Conservation (phyloP, 2,329 filamentous ascomycete genomes). For the Chalaropsis ovoidea region DNA sequence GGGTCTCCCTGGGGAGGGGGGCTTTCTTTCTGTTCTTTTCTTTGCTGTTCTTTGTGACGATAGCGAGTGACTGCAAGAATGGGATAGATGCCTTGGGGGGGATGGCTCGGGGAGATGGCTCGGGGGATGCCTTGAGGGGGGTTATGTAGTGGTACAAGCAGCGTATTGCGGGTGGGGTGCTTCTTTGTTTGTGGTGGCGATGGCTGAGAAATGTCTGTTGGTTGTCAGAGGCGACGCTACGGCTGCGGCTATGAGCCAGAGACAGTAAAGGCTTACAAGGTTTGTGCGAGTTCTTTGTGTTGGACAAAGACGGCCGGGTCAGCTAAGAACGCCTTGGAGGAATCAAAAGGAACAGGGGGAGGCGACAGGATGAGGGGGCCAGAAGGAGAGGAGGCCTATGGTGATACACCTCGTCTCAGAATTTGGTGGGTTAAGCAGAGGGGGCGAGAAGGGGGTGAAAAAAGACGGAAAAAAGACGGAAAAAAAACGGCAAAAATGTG, state of each 20-base stretch:
- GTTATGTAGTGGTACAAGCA: constrained; percentile 1
- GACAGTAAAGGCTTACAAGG: too few relatives aligned
- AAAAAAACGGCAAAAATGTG: not conserved
- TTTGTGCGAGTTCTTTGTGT: too few relatives aligned
- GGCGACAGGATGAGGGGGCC: constrained; percentile 3
- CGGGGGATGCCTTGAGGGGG: not conserved
- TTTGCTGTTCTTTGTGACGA: not conserved
- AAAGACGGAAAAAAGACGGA: not conserved
- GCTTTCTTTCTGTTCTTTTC: not conserved
- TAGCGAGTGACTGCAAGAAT: not conserved
- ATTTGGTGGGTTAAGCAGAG: not conserved
- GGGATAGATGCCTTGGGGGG: not conserved
- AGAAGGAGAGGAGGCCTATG: not conserved
- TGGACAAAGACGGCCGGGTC: not conserved
- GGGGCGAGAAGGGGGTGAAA: not conserved
- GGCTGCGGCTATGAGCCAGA: too few relatives aligned
- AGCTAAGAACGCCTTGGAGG: constrained; percentile 8
- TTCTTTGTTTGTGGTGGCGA: not conserved
- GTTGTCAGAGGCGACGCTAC: not conserved
- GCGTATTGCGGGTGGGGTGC: not conserved
- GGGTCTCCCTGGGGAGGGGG: not conserved
- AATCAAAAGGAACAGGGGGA: constrained; percentile 13
- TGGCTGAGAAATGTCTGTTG: not conserved
- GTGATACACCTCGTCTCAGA: constrained; percentile 15
- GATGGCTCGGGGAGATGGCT: too few relatives aligned